A percentile compares a stretch with the other conserved stretches of the same genome.
Conservation (phyloP, 805 yeast genomes). For the Ogataea nonfermentans region DNA sequence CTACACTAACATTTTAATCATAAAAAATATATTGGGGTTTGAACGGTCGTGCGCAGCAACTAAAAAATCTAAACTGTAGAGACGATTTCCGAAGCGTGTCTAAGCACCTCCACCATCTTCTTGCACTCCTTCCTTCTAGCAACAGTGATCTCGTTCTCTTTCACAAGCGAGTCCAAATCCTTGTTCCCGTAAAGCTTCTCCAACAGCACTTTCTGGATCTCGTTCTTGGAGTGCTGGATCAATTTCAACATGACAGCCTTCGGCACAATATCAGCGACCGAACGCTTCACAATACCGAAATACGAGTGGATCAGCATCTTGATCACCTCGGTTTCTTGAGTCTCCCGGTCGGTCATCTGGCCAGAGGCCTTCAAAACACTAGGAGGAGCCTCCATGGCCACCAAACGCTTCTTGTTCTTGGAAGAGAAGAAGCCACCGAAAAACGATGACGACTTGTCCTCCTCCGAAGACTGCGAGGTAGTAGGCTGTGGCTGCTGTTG, state of each 20-base stretch:
- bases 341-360: constrained; percentile 88
- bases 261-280: constrained; percentile 91
- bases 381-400: constrained; percentile 97
- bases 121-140: constrained; percentile 93
- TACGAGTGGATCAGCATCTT: constrained; percentile 88
- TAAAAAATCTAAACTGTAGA: constrained; percentile 49
- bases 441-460: constrained; percentile 69
- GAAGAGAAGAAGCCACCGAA: constrained; percentile 94
- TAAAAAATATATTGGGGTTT: constrained; percentile 5
- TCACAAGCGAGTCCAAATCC: constrained; percentile 73
- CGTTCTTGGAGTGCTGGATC: constrained; percentile 78
- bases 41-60: constrained; percentile 5
- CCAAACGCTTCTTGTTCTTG: constrained; percentile 90
- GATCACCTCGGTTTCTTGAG: constrained; percentile 95
- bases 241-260: constrained; percentile 93
- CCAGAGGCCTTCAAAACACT: constrained; percentile 92
- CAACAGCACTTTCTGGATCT: constrained; percentile 84
- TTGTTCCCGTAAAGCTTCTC: constrained; percentile 80
- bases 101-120: constrained; percentile 91
- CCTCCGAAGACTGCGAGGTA: constrained; percentile 34
- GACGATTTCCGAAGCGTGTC: constrained; percentile 88
- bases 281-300: constrained; percentile 88
- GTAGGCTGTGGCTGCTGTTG: constrained; percentile 37
- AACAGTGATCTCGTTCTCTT: constrained; percentile 89
- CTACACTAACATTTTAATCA: background rate